Percentiles rank a stretch among this genome's conserved stretches.
Evolutionary conservation across 768 basidiomycete genomes (phyloP).

Genomic region (Suillus variegatus): DNA sequence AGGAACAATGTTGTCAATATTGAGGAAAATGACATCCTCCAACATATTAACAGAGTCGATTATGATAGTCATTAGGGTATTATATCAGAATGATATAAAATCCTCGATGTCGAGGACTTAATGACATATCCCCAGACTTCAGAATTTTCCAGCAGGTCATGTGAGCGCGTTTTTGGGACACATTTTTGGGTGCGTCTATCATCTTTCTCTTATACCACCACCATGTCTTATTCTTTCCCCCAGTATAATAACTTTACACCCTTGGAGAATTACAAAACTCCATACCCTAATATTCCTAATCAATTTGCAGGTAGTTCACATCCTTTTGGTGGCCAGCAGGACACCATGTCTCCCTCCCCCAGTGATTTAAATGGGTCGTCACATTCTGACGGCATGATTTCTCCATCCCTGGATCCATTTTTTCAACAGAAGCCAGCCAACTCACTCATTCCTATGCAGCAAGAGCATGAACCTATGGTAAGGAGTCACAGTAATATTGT

Average conservation of each 20-base stretch:
- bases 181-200: neutral
- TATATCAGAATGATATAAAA: neutral
- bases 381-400: no score
- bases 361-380: neutral
- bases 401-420: neutral
- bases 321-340: neutral
- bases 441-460: neutral
- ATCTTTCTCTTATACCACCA: constrained; percentile 1
- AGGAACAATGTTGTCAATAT: neutral
- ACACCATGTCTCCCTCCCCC: neutral
- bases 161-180: neutral
- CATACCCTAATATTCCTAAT: neutral
- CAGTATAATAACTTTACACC: neutral
- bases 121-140: neutral
- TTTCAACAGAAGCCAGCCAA: neutral
- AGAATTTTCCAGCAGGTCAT: neutral
- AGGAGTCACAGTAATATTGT: no score
- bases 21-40: constrained; percentile 1
- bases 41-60: neutral
- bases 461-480: neutral
- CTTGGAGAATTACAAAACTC: constrained; percentile 12
- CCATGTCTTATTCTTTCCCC: neutral
- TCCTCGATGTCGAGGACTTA: neutral
- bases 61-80: neutral
- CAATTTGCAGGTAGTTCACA: neutral